phyloP scores from a whole-genome alignment of 345 rosid genomes.

The Reutealis trisperma region DNA sequence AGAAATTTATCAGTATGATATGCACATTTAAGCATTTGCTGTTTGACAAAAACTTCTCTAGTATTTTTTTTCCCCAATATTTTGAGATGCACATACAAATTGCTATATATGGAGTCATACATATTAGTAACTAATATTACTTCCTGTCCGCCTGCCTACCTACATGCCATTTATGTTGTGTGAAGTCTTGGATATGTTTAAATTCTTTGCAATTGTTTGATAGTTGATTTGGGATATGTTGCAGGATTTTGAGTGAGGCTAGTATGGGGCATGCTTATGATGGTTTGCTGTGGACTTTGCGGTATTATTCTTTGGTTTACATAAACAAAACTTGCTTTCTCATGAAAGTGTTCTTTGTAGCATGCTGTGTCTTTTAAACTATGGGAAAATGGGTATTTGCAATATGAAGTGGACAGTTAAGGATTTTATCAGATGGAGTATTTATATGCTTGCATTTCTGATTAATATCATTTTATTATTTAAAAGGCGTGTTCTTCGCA shows the following conservation, averaged over 20 bases:
- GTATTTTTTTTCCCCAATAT: neutral
- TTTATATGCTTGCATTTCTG: neutral
- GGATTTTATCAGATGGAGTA: neutral
- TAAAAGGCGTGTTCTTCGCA: neutral
- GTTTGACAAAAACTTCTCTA: neutral
- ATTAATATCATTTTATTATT: neutral
- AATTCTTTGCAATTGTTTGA: constrained; percentile 13
- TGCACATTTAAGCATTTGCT: neutral
- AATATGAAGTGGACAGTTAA: neutral
- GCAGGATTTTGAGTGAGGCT: constrained; percentile 84
- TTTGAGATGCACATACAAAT: neutral
- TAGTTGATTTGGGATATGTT: constrained; percentile 23
- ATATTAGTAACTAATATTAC: neutral
- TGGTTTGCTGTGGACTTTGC: constrained; percentile 85
- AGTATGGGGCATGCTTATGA: constrained; percentile 68
- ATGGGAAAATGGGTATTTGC: neutral
- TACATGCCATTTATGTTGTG: neutral
- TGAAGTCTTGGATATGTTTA: neutral
- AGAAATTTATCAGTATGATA: neutral
- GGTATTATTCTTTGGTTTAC: constrained; percentile 46
- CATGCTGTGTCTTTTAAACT: neutral
- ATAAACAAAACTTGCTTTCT: neutral
- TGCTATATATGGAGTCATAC: neutral
- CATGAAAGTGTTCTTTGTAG: neutral
- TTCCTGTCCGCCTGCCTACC: neutral